Conservation (phyloP, 139 green algal species). For the Zygnema circumcarinatum region DNA sequence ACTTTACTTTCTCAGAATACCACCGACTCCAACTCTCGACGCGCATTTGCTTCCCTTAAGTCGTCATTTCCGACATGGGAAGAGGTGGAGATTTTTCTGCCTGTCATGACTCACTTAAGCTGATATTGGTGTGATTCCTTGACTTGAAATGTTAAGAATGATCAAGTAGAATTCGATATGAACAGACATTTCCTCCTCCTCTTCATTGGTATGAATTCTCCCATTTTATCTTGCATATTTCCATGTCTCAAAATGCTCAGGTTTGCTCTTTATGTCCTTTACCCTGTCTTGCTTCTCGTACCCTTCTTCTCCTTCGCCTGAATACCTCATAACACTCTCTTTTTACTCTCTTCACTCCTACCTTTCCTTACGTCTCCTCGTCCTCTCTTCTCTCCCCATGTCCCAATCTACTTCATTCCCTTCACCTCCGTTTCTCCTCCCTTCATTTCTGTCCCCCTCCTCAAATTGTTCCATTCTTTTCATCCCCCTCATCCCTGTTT, state of each 20-base stretch:
- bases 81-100: conserved; percentile 13
- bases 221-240: conserved; percentile 7
- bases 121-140: too few relatives aligned
- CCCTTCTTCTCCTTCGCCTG: too few relatives aligned
- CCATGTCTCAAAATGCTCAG: too few relatives aligned
- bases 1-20: conserved; percentile 65
- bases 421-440: not conserved
- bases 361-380: not conserved
- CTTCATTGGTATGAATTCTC: not conserved
- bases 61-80: conserved; percentile 44
- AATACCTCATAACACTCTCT: too few relatives aligned
- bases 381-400: not conserved
- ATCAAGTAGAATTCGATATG: too few relatives aligned
- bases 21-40: conserved; percentile 52
- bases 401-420: not conserved
- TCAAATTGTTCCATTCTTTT: not conserved
- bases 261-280: too few relatives aligned
- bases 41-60: conserved; percentile 55
- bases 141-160: too few relatives aligned
- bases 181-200: not conserved
- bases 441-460: not conserved
- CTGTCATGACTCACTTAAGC: not conserved
- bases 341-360: not conserved
- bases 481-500: not conserved
- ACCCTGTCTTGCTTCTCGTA: not conserved